Evolutionary conservation across 2,329 filamentous ascomycete species (phyloP).

Genomic region (Blumeria hordei): DNA sequence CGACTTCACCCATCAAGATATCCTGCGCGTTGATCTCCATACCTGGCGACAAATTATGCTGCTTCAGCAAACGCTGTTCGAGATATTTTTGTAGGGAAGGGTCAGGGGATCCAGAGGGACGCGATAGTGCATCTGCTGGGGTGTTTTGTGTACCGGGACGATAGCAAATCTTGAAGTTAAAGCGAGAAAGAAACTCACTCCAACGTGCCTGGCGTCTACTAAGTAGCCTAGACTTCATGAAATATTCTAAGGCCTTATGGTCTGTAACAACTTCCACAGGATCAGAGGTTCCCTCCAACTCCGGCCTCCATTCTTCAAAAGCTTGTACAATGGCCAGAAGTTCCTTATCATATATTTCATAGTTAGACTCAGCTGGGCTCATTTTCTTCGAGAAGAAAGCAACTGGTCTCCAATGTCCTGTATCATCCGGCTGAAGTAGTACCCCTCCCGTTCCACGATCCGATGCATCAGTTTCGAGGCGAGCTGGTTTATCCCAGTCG

Average conservation of each 20-base stretch:
- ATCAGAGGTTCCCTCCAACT: not conserved
- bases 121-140: not conserved
- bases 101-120: too few species aligned
- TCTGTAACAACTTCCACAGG: not conserved
- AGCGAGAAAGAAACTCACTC: not conserved
- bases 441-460: not conserved
- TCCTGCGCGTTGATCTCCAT: too few species aligned
- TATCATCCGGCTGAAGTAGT: not conserved
- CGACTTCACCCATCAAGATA: too few species aligned
- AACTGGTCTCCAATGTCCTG: not conserved
- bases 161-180: not conserved
- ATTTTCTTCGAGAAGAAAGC: not conserved
- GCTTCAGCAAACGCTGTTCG: too few species aligned
- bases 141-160: not conserved
- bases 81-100: too few species aligned
- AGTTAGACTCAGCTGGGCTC: not conserved
- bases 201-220: not conserved
- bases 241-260: not conserved
- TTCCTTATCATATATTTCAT: not conserved
- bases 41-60: too few species aligned
- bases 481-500: not conserved
- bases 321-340: not conserved
- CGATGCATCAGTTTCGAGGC: not conserved
- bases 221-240: not conserved
- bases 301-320: not conserved